Evolutionary conservation across 176 grass and related monocot species (phyloP), one percentile per base, ranked within the genome.

Genomic region (Dendrocalamus sinicus): DNA sequence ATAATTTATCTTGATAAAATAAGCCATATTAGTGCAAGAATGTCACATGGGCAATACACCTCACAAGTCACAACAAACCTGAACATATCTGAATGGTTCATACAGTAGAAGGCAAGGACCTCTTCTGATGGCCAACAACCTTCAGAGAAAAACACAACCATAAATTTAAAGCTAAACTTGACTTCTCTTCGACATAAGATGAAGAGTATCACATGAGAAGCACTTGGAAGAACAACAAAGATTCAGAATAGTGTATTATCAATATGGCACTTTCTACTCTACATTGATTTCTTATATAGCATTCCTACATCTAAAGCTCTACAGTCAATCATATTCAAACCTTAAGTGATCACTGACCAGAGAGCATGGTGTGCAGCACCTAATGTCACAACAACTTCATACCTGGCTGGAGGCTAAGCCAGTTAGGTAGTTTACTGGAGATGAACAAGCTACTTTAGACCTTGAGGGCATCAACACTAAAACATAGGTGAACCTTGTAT

Each of bases 41-140:
- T 37, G 58, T 54, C 39, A 76, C 74, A 76, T 75, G 7, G 7
- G 22, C 63, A 70, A 66, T 66, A 86, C 55, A 75, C 70, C 51
- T 70, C 16, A 47, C 63, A 83, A 72, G 40, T 26, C 59, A 39
- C 28, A 45, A 89, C 88, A 75, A 51, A 99, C 96, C 96, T 91
- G 90, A 99, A 99, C 61, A 91, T 85, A 80, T 91, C 78, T 12
- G 75, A 78, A 89, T 88, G 81, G 71, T 88, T 92, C 37, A 95
- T 88, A 88, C 92, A 96, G 79, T 95, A 96, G 85, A 92, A 99
- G 26, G 92, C 93, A 83, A 99, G 93, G 73, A 99, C 93, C 81
- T 99, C 93, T 94, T 99, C 96, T 76, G 92, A 96, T n/a, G 96
- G 96, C 96, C 96, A 96, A 72, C 88, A 83, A 92, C 93, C 93